Evolutionary conservation across 2,329 filamentous ascomycete genomes (phyloP).

Genomic region (Trichoderma lentiforme): DNA sequence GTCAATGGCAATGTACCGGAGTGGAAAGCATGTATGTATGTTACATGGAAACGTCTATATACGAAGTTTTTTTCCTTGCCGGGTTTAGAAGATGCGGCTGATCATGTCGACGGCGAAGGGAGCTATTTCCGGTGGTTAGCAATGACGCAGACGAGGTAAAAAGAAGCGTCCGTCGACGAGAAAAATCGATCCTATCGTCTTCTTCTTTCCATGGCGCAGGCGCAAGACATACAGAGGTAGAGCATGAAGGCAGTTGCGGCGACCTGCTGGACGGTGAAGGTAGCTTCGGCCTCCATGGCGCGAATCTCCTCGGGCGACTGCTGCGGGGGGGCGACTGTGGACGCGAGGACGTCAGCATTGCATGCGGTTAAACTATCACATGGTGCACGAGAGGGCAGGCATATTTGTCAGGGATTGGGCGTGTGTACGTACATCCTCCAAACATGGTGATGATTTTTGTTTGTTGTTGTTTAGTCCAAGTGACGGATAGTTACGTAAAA

Average conservation of each 20-base stretch:
- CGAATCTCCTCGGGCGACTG: constrained; percentile 68
- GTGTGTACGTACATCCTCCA: constrained; percentile 40
- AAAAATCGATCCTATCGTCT: background rate
- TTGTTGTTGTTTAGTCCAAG: constrained; percentile 6
- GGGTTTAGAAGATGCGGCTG: constrained; percentile 41
- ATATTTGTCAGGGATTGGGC: background rate
- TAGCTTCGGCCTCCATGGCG: constrained; percentile 65
- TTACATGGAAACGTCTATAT: background rate
- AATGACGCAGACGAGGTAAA: background rate
- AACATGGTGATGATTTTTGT: constrained; percentile 24
- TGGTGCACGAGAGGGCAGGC: background rate
- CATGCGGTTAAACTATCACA: background rate
- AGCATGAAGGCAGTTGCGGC: constrained; percentile 63
- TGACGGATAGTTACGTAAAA: constrained; percentile 24
- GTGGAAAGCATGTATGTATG: background rate
- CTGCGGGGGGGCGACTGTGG: constrained; percentile 66
- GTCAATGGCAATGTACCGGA: background rate
- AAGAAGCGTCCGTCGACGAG: background rate
- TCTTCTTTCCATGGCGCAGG: background rate
- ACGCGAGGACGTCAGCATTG: constrained; percentile 5
- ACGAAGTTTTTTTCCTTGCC: background rate
- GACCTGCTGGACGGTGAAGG: constrained; percentile 64
- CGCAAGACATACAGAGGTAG: constrained; percentile 65
- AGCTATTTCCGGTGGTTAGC: constrained; percentile 36
- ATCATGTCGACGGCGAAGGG: constrained; percentile 57